Percentiles rank a stretch among this genome's conserved stretches.
Evolutionary conservation across 1,284 basidiomycete species (phyloP).

Genomic region (Cryptococcus sp.): DNA sequence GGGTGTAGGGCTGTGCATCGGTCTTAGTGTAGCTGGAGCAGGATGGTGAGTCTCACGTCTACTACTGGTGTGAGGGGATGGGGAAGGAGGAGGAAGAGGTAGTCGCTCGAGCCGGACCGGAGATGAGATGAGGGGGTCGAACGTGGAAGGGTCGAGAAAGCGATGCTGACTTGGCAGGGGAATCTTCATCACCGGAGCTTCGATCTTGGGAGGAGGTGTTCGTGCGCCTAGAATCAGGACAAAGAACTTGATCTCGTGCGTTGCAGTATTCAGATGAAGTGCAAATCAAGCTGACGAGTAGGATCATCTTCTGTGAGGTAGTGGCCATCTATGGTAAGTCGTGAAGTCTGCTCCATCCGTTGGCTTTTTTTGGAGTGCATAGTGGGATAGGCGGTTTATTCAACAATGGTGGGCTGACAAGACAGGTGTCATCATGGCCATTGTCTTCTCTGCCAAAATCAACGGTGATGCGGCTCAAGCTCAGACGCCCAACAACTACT

Average conservation of each 20-base stretch:
- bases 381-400: background rate
- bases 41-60: slow-evolving; percentile 95
- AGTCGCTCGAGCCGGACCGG: too few species aligned
- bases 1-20: slow-evolving; percentile 89
- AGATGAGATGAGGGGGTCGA: background rate
- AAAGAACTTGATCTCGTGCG: slow-evolving; percentile 94
- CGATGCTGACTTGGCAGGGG: slow-evolving; percentile 58
- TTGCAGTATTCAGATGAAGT: too few species aligned
- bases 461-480: slow-evolving; percentile 58
- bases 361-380: background rate
- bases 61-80: too few species aligned
- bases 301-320: slow-evolving; percentile 99
- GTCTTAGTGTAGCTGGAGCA: slow-evolving; percentile 86
- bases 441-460: slow-evolving; percentile 83
- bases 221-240: slow-evolving; percentile 89
- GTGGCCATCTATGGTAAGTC: slow-evolving; percentile 90
- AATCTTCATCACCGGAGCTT: slow-evolving; percentile 92
- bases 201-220: slow-evolving; percentile 93
- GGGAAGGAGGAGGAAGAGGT: too few species aligned
- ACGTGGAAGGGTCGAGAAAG: background rate
- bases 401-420: background rate
- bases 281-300: slow-evolving; percentile 42
- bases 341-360: background rate
- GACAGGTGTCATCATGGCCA: slow-evolving; percentile 73
- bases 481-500: slow-evolving; percentile 80